Conservation (phyloP, 352 stramenopile genomes). For the Phytopythium oedochilum region DNA sequence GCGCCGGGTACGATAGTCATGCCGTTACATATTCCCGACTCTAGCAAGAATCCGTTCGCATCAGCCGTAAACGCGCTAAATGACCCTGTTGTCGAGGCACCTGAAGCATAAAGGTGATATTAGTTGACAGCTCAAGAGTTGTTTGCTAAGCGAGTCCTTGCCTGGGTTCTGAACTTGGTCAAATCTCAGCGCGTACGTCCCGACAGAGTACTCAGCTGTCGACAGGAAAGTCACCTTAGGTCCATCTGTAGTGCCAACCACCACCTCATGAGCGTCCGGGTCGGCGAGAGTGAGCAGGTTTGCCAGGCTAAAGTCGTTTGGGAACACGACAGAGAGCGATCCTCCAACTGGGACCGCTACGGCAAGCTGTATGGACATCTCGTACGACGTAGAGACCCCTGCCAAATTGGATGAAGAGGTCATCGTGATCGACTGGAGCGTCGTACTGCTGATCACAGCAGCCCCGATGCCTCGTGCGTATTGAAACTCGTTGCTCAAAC, state of each 20-base stretch:
- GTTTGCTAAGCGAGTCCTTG: constrained; percentile 3
- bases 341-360: constrained; percentile 19
- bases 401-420: constrained; percentile 8
- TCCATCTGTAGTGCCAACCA: constrained; percentile 7
- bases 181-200: constrained; percentile 16
- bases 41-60: constrained; percentile 22
- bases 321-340: constrained; percentile 17
- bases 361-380: constrained; percentile 8
- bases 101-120: constrained; percentile 1
- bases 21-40: constrained; percentile 18
- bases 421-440: constrained; percentile 5
- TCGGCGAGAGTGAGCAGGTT: constrained; percentile 13
- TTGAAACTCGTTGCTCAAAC: constrained; percentile 19
- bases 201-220: constrained; percentile 5
- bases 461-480: constrained; percentile 12
- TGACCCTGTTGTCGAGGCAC: constrained; percentile 21
- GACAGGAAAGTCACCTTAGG: constrained; percentile 11
- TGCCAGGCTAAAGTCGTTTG: constrained; percentile 8
- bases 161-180: constrained; percentile 31
- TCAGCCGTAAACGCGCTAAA: constrained; percentile 40
- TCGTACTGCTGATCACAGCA: constrained; percentile 18
- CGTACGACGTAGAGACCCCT: constrained; percentile 15
- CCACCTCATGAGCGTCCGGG: neutral
- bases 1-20: constrained; percentile 26
- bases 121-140: neutral